These are phyloP conservation scores for Luvunga scandens DNA, from an alignment of 345 rosid genomes.

Conservation along the genomic window DNA sequence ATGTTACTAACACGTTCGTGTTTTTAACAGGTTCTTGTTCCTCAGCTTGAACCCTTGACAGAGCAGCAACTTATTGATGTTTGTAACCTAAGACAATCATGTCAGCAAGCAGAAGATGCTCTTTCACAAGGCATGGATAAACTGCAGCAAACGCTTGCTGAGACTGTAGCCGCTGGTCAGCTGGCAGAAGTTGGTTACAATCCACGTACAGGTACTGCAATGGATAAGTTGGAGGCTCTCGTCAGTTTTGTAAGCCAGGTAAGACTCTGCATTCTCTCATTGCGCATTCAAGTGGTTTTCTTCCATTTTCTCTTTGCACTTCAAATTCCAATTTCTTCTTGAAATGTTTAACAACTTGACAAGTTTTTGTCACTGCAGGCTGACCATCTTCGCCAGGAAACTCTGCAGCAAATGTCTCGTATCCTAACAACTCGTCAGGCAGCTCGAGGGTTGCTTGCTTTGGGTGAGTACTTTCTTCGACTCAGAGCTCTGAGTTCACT, in stretches of 20 bases:
- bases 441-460: slow-evolving; percentile 74
- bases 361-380: slow-evolving; percentile 44
- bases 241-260: slow-evolving; percentile 89
- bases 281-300: neutral
- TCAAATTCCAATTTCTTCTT: slow-evolving; percentile 2
- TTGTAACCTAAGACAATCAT: slow-evolving; percentile 49
- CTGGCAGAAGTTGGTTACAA: slow-evolving; percentile 51
- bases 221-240: slow-evolving; percentile 71
- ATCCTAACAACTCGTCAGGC: slow-evolving; percentile 75
- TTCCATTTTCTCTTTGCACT: neutral
- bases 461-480: slow-evolving; percentile 83
- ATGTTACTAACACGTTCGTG: neutral
- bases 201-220: slow-evolving; percentile 59
- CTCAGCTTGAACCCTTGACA: slow-evolving; percentile 67
- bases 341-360: neutral
- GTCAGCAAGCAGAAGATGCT: slow-evolving; percentile 99
- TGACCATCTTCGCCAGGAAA: slow-evolving; percentile 82
- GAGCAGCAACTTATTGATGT: slow-evolving; percentile 57
- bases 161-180: slow-evolving; percentile 59
- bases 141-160: slow-evolving; percentile 69
- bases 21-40: slow-evolving; percentile 60
- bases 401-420: slow-evolving; percentile 74
- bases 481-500: slow-evolving; percentile 64
- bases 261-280: slow-evolving; percentile 11
- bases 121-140: slow-evolving; percentile 91